phyloP scores from a whole-genome alignment of 139 green algal genomes.

The Tetradesmus lagerheimii region DNA sequence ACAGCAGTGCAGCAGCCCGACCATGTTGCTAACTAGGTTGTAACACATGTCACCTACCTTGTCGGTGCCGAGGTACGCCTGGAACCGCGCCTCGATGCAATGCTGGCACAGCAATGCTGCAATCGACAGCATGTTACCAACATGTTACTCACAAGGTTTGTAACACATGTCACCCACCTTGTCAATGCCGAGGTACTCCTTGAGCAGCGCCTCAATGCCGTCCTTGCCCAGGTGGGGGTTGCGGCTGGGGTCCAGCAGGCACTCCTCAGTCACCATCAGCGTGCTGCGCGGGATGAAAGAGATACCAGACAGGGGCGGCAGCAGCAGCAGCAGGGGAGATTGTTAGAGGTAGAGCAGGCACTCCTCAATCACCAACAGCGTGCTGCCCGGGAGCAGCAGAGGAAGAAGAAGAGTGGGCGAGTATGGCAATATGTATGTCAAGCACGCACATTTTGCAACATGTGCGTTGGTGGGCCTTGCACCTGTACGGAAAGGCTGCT shows the following conservation, averaged over 20 bases:
- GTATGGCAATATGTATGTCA: too few relatives aligned
- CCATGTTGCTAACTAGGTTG: too few relatives aligned
- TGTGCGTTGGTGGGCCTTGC: too few relatives aligned
- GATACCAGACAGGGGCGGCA: background rate
- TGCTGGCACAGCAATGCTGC: too few relatives aligned
- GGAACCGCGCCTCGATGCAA: too few relatives aligned
- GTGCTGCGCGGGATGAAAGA: background rate
- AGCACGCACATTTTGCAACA: too few relatives aligned
- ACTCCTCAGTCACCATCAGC: conserved; percentile 77
- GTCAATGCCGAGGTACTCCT: conserved; percentile 76
- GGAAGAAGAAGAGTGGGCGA: background rate
- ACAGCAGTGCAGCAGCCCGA: too few relatives aligned
- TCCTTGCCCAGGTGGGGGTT: conserved; percentile 76
- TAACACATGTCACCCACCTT: conserved; percentile 48
- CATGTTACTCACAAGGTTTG: background rate
- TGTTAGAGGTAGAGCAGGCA: conserved; percentile 73
- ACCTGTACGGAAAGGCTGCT: too few relatives aligned
- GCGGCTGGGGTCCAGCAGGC: conserved; percentile 79
- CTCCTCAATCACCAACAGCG: conserved; percentile 73
- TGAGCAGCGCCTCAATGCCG: conserved; percentile 72
- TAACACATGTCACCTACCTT: too few relatives aligned
- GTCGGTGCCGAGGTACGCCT: too few relatives aligned
- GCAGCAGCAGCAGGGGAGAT: background rate
- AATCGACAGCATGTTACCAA: too few relatives aligned
- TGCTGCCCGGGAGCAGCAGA: background rate